phyloP scores from a whole-genome alignment of 768 basidiomycete species.

The Phallus indusiatus region DNA sequence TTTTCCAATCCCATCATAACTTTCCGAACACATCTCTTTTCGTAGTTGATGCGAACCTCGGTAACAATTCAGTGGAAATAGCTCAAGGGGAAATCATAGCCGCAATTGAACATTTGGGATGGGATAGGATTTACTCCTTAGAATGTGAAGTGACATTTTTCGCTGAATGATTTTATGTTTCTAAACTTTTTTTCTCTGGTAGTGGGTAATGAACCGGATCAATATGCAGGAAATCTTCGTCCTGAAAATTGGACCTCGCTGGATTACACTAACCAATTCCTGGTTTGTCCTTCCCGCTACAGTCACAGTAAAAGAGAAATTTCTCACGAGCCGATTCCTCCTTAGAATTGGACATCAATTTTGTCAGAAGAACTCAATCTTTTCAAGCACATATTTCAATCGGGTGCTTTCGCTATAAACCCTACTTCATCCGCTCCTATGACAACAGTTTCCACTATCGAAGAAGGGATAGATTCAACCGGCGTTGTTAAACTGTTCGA shows the following conservation, averaged over 20 bases:
- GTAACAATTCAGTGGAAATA: constrained; percentile 20
- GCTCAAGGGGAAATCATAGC: constrained; percentile 19
- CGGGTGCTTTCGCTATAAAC: constrained; percentile 18
- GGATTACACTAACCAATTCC: constrained; percentile 18
- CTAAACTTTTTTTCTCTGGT: not conserved
- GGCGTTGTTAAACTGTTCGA: constrained; percentile 20
- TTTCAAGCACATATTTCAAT: constrained; percentile 15
- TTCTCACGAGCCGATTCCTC: not conserved
- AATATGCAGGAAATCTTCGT: constrained; percentile 16
- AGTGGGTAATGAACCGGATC: constrained; percentile 21
- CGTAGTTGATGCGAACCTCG: constrained; percentile 22
- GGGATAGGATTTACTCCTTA: constrained; percentile 18
- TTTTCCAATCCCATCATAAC: constrained; percentile 19
- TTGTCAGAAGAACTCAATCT: constrained; percentile 15
- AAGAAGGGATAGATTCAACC: constrained; percentile 18
- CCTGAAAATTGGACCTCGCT: constrained; percentile 15
- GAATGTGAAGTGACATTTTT: constrained; percentile 19
- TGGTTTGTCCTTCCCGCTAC: constrained; percentile 9
- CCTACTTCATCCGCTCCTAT: constrained; percentile 19
- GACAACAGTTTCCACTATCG: constrained; percentile 17
- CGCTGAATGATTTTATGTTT: not conserved
- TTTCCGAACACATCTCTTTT: constrained; percentile 18
- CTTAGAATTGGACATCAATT: constrained; percentile 19
- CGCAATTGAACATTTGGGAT: constrained; percentile 17
- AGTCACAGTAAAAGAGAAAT: not conserved